These are phyloP conservation scores for Omphalea diandra DNA, from an alignment of 441 rosid genomes.

Conservation along the genomic window DNA sequence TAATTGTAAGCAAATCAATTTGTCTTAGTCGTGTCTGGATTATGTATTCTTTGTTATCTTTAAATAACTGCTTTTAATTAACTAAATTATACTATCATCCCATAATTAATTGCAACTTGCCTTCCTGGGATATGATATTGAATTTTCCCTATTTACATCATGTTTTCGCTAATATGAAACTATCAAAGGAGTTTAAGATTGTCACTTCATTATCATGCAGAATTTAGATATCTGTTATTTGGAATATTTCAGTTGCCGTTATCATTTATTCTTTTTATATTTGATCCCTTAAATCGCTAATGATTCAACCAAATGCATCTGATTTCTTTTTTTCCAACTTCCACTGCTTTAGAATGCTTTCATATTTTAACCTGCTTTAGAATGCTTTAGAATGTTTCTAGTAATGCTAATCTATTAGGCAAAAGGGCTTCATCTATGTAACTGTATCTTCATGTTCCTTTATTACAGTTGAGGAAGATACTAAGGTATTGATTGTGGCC, in stretches of 20 bases:
- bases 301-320: background rate
- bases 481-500: constrained; percentile 88
- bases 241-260: background rate
- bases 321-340: background rate
- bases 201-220: background rate
- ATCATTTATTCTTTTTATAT: background rate
- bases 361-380: background rate
- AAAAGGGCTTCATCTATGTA: constrained; percentile 18
- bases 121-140: background rate
- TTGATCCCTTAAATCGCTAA: background rate
- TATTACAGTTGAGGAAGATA: constrained; percentile 58
- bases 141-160: background rate
- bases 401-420: background rate
- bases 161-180: background rate
- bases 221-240: background rate
- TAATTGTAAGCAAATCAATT: background rate
- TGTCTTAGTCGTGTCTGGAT: background rate
- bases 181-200: background rate
- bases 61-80: too few species aligned
- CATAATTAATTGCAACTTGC: background rate
- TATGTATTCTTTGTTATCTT: background rate
- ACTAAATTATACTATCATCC: background rate
- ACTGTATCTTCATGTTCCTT: constrained; percentile 12
- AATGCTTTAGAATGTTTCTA: too few species aligned
- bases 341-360: constrained; percentile 8